Base-by-base conservation (phyloP, 2,329 filamentous ascomycete genomes). In the Emmonsiellopsis sp. region DNA sequence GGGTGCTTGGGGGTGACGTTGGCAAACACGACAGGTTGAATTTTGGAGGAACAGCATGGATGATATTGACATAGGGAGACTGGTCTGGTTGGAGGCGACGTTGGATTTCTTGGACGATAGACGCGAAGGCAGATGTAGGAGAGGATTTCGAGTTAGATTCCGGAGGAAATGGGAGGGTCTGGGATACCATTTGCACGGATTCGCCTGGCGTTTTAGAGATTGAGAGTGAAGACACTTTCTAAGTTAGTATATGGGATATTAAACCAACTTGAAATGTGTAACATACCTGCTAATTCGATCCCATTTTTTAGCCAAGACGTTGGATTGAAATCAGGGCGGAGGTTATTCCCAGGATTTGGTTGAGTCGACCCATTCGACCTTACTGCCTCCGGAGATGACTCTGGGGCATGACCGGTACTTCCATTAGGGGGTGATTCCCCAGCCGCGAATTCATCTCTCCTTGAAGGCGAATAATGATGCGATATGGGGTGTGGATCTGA, bases 1-100 rank as follows among this genome's bases (percentile, higher is more conserved):
- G 82, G 2, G 82, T 84, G 50, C 72, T 77, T 3, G 81, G 80
- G 7, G 82, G 82, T n/a, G 82, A 84, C 33, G 76, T 79, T 6
- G 82, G 82, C 3, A 85, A 72, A 58, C 83, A 81, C 17, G 76
- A 75, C 37, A 85, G 73, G 53, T 77, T 83, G 67, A 83, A 84
- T 51, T 78, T 77, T 42, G 79, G 78, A 8, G 80, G 81, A 1
- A 84, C 78, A 1, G 81, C 82, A 61, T 85, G 81, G 52, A 81
- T 82, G 49, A 85, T 77, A 55, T 82, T 83, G 65, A 84, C 82
- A 71, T 81, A 84, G 2, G 76, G 75, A 0, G 76, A 80, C 11
- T 75, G 72, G 48, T 71, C 74, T 2, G 71, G 64, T 27, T 76
- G 72, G 10, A 78, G 74, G 21, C 72, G 72, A 39, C 74, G 69